Evolutionary conservation across 1,139 yeast genomes (phyloP).

Genomic region (Pichia sp.): DNA sequence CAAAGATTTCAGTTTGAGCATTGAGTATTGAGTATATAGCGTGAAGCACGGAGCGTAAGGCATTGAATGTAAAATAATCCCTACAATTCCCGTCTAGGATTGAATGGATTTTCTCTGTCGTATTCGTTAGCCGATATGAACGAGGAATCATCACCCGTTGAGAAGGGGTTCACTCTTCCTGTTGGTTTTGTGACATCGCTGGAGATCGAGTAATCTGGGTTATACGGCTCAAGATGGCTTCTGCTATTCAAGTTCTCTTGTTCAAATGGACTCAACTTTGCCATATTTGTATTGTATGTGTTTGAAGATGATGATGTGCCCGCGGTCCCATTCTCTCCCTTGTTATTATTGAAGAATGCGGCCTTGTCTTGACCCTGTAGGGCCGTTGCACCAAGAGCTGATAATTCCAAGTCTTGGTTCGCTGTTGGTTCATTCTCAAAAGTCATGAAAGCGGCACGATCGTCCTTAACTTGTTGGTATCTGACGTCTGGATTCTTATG

Average conservation of each 20-base stretch:
- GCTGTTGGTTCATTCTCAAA: slow-evolving; percentile 35
- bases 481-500: slow-evolving; percentile 93
- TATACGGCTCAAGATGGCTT: slow-evolving; percentile 21
- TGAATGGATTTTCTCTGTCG: slow-evolving; percentile 10
- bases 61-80: no score
- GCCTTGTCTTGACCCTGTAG: slow-evolving; percentile 62
- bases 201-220: slow-evolving; percentile 1
- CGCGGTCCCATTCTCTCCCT: slow-evolving; percentile 48
- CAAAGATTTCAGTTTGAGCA: no score
- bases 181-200: background rate
- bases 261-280: slow-evolving; percentile 84
- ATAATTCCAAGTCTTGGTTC: slow-evolving; percentile 64
- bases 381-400: slow-evolving; percentile 85
- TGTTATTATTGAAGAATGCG: slow-evolving; percentile 34
- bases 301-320: background rate
- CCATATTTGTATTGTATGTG: no score
- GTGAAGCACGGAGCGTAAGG: no score
- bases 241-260: slow-evolving; percentile 61
- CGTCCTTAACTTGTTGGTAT: slow-evolving; percentile 96
- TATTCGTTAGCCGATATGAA: background rate
- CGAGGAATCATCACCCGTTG: slow-evolving; percentile 7
- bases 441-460: slow-evolving; percentile 82
- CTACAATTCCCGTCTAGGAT: no score
- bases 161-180: slow-evolving; percentile 22
- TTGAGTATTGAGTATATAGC: no score